Conservation (phyloP, 2,329 filamentous ascomycete species). For the Pseudogymnoascus sp. region DNA sequence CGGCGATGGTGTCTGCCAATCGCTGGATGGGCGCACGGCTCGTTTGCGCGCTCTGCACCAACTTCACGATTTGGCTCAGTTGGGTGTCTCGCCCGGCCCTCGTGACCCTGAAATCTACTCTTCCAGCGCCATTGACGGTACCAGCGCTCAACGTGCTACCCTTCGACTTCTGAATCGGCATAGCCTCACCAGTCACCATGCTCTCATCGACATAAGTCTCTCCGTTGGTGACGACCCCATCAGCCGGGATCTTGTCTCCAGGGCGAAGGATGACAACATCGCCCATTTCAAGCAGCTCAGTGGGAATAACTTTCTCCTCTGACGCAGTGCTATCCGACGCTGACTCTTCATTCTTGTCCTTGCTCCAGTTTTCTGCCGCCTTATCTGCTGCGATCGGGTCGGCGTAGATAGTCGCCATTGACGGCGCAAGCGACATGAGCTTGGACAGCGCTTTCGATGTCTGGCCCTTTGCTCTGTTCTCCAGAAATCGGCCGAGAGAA, state of each 20-base stretch:
- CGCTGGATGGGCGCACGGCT: slow-evolving; percentile 89
- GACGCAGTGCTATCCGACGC: slow-evolving; percentile 48
- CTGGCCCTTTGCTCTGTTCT: slow-evolving; percentile 92
- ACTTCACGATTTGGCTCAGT: slow-evolving; percentile 92
- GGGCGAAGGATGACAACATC: slow-evolving; percentile 89
- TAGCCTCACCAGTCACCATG: slow-evolving; percentile 96
- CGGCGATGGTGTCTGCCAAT: slow-evolving; percentile 81
- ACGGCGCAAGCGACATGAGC: slow-evolving; percentile 91
- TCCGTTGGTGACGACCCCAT: slow-evolving; percentile 77
- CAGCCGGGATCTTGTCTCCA: slow-evolving; percentile 93
- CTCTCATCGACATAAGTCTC: slow-evolving; percentile 95
- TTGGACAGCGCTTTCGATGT: slow-evolving; percentile 88
- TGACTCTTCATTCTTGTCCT: slow-evolving; percentile 37
- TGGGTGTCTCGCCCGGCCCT: slow-evolving; percentile 91
- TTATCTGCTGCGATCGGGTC: slow-evolving; percentile 93
- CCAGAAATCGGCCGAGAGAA: slow-evolving; percentile 79
- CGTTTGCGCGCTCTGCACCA: slow-evolving; percentile 97
- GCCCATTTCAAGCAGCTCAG: slow-evolving; percentile 86
- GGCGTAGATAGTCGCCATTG: slow-evolving; percentile 92
- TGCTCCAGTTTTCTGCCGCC: slow-evolving; percentile 66
- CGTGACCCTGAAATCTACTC: slow-evolving; percentile 86
- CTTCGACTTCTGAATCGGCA: slow-evolving; percentile 84
- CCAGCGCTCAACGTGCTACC: slow-evolving; percentile 78
- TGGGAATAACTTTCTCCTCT: slow-evolving; percentile 83
- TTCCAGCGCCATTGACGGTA: slow-evolving; percentile 88